Evolutionary conservation across 495 filamentous ascomycete genomes (phyloP).

Genomic region (Penicillium cosmopolitanum): DNA sequence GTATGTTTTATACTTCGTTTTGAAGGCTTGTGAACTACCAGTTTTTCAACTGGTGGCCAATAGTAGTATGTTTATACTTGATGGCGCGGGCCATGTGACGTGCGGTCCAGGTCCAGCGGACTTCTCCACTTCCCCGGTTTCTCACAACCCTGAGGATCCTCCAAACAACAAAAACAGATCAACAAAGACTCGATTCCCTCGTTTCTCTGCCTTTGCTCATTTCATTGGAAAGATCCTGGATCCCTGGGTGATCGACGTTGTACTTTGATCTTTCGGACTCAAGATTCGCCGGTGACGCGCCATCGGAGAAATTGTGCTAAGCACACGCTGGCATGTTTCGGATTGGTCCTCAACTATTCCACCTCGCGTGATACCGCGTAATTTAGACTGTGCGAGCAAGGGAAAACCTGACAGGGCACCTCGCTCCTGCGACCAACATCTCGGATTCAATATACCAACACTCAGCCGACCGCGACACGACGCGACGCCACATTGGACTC

Average conservation of each 20-base stretch:
- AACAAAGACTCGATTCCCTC: too few relatives aligned
- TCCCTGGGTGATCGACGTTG: neutral
- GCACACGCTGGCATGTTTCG: conserved; percentile 25
- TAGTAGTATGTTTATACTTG: too few relatives aligned
- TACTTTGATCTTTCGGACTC: neutral
- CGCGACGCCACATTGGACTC: neutral
- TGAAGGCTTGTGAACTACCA: too few relatives aligned
- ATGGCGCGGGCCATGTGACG: too few relatives aligned
- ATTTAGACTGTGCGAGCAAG: neutral
- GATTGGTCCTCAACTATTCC: neutral
- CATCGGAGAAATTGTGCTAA: conserved; percentile 10
- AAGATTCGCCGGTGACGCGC: conserved; percentile 3
- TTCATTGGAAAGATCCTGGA: too few relatives aligned
- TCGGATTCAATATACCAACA: neutral
- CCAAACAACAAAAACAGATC: too few relatives aligned
- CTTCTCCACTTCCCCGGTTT: conserved; percentile 22
- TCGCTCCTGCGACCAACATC: neutral
- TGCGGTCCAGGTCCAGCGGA: too few relatives aligned
- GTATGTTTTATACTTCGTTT: too few relatives aligned
- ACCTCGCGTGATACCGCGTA: neutral
- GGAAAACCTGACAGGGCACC: neutral
- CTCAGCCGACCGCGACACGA: neutral
- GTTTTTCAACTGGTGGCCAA: too few relatives aligned
- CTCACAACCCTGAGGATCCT: neutral
- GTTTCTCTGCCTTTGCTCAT: too few relatives aligned